A percentile compares a stretch with the other conserved stretches of the same genome.
phyloP scores from a whole-genome alignment of 1,284 basidiomycete genomes.

The Tausonia pullulans region DNA sequence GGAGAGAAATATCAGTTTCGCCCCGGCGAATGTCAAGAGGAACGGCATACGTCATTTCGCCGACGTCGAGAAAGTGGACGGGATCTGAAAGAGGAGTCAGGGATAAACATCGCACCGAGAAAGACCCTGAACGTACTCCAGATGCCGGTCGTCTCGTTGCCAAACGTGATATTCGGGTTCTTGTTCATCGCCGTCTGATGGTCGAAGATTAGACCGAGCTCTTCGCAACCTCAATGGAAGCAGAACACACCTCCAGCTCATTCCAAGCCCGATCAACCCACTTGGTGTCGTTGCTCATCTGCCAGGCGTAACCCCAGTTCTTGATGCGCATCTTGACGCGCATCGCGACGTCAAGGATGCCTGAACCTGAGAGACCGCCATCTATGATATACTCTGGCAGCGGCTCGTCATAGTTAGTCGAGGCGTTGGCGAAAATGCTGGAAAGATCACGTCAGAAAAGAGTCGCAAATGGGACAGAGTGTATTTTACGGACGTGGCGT shows the following conservation, averaged over 20 bases:
- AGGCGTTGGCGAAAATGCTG: slow-evolving; percentile 77
- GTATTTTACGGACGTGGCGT: slow-evolving; percentile 43
- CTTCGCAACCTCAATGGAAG: no score
- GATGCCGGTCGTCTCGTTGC: slow-evolving; percentile 35
- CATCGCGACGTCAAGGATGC: slow-evolving; percentile 86
- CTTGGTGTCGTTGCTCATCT: slow-evolving; percentile 74
- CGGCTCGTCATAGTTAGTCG: slow-evolving; percentile 48
- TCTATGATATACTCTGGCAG: slow-evolving; percentile 67
- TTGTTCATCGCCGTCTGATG: slow-evolving; percentile 28
- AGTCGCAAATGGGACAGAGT: no score
- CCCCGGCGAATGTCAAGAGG: no score
- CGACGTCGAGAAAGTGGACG: slow-evolving; percentile 84
- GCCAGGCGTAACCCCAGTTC: slow-evolving; percentile 83
- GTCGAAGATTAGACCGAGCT: no score
- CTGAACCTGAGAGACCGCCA: slow-evolving; percentile 54
- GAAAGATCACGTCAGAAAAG: no score
- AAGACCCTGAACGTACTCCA: no score
- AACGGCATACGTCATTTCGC: slow-evolving; percentile 54
- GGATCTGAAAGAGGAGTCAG: slow-evolving; percentile 54
- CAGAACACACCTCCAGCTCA: slow-evolving; percentile 51
- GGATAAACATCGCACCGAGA: no score
- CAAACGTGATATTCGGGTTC: slow-evolving; percentile 43
- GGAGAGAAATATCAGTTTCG: no score
- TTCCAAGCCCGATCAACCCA: slow-evolving; percentile 72
- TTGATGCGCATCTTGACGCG: slow-evolving; percentile 84